Base-by-base conservation (phyloP, 768 basidiomycete genomes). In the Serendipita sp. region DNA sequence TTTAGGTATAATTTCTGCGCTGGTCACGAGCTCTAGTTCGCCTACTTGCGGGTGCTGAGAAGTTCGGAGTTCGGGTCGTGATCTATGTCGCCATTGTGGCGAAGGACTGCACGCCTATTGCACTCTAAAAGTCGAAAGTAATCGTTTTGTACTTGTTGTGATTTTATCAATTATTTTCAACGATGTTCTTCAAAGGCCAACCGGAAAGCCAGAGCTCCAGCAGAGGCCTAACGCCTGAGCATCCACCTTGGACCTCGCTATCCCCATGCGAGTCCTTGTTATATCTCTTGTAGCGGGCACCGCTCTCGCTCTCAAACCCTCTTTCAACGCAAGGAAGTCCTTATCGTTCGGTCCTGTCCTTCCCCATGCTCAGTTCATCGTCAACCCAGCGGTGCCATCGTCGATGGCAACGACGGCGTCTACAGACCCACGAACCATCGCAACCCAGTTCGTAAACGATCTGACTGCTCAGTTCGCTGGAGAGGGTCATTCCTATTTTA, bases 341-440 rank as follows among this genome's bases (percentile, higher is more conserved):
- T 81, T 98, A 64, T 85, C 86, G 28, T 96, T 95, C 72, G 94
- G 94, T 0, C 92, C 92, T 3, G 76, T 79, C 16, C 86, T 86
- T 67, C 81, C 84, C 3, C 86, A 91, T 69, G 86, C 73, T 74
- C 78, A 70, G 74, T 85, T 67, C 66, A 68, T 68, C 56, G 66
- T 48, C n/a, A 68, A 46, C 65, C 68, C 68, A 44, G 64, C 24
- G 68, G 72, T 37, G 75, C 78, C 77, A 81, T 62, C 68, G 75
- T 10, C 74, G 7, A 70, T 74, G 45, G 72, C 47, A 34, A 44
- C 75, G 45, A 37, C 63, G 46, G 51, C 18, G 60, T 46, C 60
- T 47, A 45, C 45, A 66, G 80, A 85, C 70, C 83, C 87, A 4
- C 71, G 78, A 44, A 78, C 81, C 11, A 80, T 91, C 67, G 92